phyloP scores from a whole-genome alignment of 768 basidiomycete species.

The Russula virescens region DNA sequence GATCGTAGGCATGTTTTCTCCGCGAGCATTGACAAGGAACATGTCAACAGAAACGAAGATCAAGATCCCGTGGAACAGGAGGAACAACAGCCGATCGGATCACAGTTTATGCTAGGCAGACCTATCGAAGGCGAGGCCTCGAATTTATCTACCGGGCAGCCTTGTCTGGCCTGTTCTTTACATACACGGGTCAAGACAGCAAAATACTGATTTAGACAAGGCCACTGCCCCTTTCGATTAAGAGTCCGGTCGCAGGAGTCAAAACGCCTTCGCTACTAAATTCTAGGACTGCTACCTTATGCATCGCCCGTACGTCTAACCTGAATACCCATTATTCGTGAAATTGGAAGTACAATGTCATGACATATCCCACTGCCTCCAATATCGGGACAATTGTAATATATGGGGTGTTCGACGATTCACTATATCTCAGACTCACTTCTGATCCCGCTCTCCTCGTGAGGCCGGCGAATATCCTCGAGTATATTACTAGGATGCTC shows the following conservation, averaged over 20 bases:
- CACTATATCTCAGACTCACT: background rate
- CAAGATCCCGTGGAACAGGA: no score
- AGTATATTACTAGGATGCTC: slow-evolving; percentile 70
- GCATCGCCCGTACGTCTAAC: slow-evolving; percentile 76
- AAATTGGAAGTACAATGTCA: no score
- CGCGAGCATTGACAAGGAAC: slow-evolving; percentile 29
- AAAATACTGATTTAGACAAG: slow-evolving; percentile 82
- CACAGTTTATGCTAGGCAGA: slow-evolving; percentile 78
- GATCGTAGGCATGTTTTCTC: slow-evolving; percentile 29
- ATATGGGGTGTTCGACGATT: no score
- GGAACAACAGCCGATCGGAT: no score
- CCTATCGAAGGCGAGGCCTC: slow-evolving; percentile 80
- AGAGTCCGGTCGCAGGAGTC: slow-evolving; percentile 82
- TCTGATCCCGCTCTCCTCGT: slow-evolving; percentile 24
- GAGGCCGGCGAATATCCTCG: slow-evolving; percentile 54
- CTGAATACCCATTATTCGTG: no score
- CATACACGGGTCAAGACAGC: slow-evolving; percentile 82
- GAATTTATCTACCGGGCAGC: slow-evolving; percentile 76
- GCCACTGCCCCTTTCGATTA: slow-evolving; percentile 90
- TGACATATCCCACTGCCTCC: no score
- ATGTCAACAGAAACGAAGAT: no score
- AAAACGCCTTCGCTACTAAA: slow-evolving; percentile 79
- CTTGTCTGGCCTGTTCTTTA: slow-evolving; percentile 81
- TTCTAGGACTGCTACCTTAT: slow-evolving; percentile 80
- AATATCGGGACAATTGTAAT: no score